Evolutionary conservation across 202 grass and related monocot species (phyloP).

Genomic region (Brachypodium distachyon): DNA sequence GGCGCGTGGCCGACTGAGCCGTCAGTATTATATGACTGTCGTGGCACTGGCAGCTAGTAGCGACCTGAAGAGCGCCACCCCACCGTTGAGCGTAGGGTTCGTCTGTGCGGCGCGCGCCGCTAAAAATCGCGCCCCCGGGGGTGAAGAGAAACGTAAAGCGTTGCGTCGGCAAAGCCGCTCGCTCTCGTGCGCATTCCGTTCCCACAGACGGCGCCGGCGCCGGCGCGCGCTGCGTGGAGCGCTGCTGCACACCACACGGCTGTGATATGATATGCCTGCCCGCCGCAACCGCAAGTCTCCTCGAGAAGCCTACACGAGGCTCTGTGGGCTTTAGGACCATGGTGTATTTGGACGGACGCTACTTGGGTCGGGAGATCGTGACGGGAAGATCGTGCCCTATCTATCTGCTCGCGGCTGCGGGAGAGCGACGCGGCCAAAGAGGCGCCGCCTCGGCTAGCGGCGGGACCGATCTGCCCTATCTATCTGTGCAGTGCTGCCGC

Average conservation of each 20-base stretch:
- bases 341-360: background rate
- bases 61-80: too few relatives aligned
- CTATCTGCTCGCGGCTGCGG: conserved; percentile 8
- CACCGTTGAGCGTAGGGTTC: background rate
- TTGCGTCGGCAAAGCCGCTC: background rate
- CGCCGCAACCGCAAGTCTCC: too few relatives aligned
- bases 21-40: too few relatives aligned
- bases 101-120: background rate
- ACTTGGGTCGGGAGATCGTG: background rate
- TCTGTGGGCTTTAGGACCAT: too few relatives aligned
- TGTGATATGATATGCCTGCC: too few relatives aligned
- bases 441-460: background rate
- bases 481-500: too few relatives aligned
- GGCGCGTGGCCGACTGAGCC: background rate
- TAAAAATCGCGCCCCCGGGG: background rate
- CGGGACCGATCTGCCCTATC: too few relatives aligned
- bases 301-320: too few relatives aligned
- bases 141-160: too few relatives aligned
- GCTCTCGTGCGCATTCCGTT: background rate
- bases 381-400: background rate
- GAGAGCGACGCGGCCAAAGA: background rate
- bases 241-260: too few relatives aligned
- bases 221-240: background rate
- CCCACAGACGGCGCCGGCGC: background rate
- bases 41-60: too few relatives aligned